phyloP scores from a whole-genome alignment of 306 rosid species.

The Urtica urens region DNA sequence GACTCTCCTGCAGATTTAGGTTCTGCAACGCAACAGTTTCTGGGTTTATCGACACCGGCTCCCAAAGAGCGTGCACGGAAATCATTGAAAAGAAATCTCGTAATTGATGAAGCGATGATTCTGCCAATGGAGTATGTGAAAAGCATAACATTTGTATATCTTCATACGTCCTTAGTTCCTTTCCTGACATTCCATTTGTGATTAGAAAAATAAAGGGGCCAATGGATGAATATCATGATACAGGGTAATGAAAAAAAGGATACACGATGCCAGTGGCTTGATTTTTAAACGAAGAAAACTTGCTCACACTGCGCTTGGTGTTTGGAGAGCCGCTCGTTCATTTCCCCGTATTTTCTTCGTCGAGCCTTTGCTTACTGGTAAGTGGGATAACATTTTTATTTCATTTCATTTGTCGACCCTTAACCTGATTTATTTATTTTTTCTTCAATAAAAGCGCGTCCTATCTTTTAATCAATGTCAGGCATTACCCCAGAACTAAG shows the following conservation, averaged over 20 bases:
- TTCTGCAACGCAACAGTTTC: slow-evolving; percentile 19
- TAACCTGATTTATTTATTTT: no score
- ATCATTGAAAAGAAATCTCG: slow-evolving; percentile 51
- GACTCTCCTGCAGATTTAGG: not conserved
- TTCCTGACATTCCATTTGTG: no score
- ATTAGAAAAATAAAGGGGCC: no score
- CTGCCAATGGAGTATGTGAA: slow-evolving; percentile 50
- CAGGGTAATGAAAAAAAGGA: slow-evolving; percentile 45
- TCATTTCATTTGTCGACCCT: slow-evolving; percentile 5
- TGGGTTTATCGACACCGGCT: slow-evolving; percentile 47
- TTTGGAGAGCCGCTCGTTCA: slow-evolving; percentile 18
- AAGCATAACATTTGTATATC: no score
- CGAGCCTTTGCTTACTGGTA: slow-evolving; percentile 46
- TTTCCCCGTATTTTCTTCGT: slow-evolving; percentile 37
- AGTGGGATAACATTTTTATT: no score
- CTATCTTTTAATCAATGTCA: no score
- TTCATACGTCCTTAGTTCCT: no score
- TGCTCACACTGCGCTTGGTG: slow-evolving; percentile 22
- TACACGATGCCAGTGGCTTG: slow-evolving; percentile 41
- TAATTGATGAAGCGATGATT: slow-evolving; percentile 33
- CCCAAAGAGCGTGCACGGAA: slow-evolving; percentile 23
- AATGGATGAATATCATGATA: no score
- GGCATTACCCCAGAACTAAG: slow-evolving; percentile 38
- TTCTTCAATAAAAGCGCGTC: no score
- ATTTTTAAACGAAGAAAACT: slow-evolving; percentile 39